Evolutionary conservation across 2,329 filamentous ascomycete genomes (phyloP).

Genomic region (Endothia cerciana): DNA sequence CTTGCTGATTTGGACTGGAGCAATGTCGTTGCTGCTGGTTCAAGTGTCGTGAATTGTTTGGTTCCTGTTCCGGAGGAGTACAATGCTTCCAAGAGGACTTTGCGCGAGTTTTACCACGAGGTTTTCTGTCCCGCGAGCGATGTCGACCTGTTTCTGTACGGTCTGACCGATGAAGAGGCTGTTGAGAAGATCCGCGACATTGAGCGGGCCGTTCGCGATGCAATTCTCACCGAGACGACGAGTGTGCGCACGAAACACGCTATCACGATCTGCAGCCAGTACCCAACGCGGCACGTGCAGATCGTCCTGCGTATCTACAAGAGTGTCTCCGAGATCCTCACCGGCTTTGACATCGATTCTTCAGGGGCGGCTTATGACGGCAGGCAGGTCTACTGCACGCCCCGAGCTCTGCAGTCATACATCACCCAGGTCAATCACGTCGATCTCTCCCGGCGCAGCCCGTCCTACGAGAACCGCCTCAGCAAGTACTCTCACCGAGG

Average conservation of each 20-base stretch:
- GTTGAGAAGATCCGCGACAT: constrained; percentile 85
- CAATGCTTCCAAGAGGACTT: constrained; percentile 62
- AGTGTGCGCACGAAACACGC: constrained; percentile 86
- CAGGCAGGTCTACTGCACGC: constrained; percentile 76
- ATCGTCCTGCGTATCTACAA: constrained; percentile 87
- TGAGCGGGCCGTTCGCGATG: constrained; percentile 73
- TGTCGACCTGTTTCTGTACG: constrained; percentile 85
- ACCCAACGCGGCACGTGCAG: constrained; percentile 79
- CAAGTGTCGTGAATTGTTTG: constrained; percentile 78
- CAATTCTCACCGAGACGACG: constrained; percentile 80
- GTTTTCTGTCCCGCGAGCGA: constrained; percentile 82
- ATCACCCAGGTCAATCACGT: constrained; percentile 83
- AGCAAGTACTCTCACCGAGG: constrained; percentile 84
- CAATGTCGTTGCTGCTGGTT: constrained; percentile 82
- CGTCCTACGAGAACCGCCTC: constrained; percentile 85
- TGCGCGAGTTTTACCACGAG: constrained; percentile 79
- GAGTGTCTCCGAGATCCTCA: constrained; percentile 80
- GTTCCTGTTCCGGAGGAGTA: constrained; percentile 70
- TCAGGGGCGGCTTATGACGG: constrained; percentile 82
- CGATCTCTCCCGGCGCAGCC: constrained; percentile 77
- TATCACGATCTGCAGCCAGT: constrained; percentile 80
- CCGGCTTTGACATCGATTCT: constrained; percentile 87
- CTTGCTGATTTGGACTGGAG: constrained; percentile 78
- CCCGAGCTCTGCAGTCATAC: constrained; percentile 76
- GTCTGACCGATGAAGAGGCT: constrained; percentile 74